Evolutionary conservation across 2,329 filamentous ascomycete species (phyloP), one percentile per base, ranked within the genome.

Genomic region (Teratosphaeria zuluensis): DNA sequence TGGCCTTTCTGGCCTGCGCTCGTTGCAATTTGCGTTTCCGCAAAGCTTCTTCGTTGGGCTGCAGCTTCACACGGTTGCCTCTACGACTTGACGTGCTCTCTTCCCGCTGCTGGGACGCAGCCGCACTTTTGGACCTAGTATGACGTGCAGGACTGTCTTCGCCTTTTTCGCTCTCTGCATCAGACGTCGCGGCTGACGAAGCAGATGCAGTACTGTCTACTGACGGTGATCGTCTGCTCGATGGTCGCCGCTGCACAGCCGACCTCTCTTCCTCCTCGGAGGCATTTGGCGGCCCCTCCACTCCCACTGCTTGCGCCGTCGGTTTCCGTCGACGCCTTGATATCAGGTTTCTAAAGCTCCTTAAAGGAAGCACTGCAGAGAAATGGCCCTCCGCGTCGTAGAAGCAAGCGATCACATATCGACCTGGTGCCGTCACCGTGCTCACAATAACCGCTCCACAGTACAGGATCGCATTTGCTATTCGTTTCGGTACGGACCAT

Each of bases 371-470:
- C 59, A 94, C 75, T n/a, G 90, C 84, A 56, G 90, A 87, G 72
- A 95, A 95, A 55, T 80, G 80, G 55, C 90, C 90, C 59, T 88
- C 77, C 53, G 90, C 85, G 69, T 95, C 86, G 75, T 89, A 92
- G 67, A 97, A 87, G 70, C 83, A 91, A 64, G 89, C 87, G 61
- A 92, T 84, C 58, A 96, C 75, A 74, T 92, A 96, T 55, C 91
- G 82, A 19, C 87, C 89, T 1, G 92, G 92, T 24, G 88, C 85
- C 30, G 88, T 83, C 61, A 97, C 76, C 14, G 89, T 89, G 55
- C 88, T 87, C 58, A 96, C 75, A 53, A 96, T 80, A 76, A 89
- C 89, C 65, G 86, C 85, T 66, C 95, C 80, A 5, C 89, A 88
- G 65, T 87, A 85, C 61, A 92, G 81, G 59, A 96, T 77, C 60